A percentile compares a stretch with the other conserved stretches of the same genome.
phyloP scores from a whole-genome alignment of 2,329 filamentous ascomycete species.

The Aspergillus awamori region DNA sequence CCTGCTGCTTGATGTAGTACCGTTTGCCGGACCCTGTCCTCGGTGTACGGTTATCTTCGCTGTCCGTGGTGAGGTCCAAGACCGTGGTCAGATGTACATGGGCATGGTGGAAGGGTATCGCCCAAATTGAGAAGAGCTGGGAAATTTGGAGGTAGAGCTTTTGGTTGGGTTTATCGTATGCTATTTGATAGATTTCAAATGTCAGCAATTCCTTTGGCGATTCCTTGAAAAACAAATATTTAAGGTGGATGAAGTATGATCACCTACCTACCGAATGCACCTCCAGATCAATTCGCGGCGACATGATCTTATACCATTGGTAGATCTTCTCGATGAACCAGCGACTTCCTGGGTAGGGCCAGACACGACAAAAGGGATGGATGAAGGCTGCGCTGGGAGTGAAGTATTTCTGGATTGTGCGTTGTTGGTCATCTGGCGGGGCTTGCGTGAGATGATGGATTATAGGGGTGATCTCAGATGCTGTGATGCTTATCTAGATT shows the following conservation, averaged over 20 bases:
- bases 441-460: slow-evolving; percentile 71
- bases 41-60: slow-evolving; percentile 26
- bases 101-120: slow-evolving; percentile 73
- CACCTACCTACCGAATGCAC: slow-evolving; percentile 62
- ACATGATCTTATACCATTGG: slow-evolving; percentile 82
- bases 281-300: slow-evolving; percentile 68
- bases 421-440: slow-evolving; percentile 65
- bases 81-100: slow-evolving; percentile 70
- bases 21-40: slow-evolving; percentile 38
- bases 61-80: slow-evolving; percentile 60
- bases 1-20: slow-evolving; percentile 75
- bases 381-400: slow-evolving; percentile 70
- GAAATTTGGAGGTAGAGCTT: slow-evolving; percentile 73
- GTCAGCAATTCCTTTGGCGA: too few species aligned
- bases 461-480: slow-evolving; percentile 64
- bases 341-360: slow-evolving; percentile 63
- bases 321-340: slow-evolving; percentile 71
- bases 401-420: slow-evolving; percentile 72
- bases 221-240: too few species aligned
- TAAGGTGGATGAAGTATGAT: too few species aligned
- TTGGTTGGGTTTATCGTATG: slow-evolving; percentile 66
- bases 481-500: slow-evolving; percentile 29
- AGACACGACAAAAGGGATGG: slow-evolving; percentile 76
- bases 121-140: slow-evolving; percentile 77
- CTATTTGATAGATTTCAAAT: slow-evolving; percentile 42